Base-by-base conservation (phyloP, 2,329 filamentous ascomycete genomes). In the Fusarium brevicatenulatum region DNA sequence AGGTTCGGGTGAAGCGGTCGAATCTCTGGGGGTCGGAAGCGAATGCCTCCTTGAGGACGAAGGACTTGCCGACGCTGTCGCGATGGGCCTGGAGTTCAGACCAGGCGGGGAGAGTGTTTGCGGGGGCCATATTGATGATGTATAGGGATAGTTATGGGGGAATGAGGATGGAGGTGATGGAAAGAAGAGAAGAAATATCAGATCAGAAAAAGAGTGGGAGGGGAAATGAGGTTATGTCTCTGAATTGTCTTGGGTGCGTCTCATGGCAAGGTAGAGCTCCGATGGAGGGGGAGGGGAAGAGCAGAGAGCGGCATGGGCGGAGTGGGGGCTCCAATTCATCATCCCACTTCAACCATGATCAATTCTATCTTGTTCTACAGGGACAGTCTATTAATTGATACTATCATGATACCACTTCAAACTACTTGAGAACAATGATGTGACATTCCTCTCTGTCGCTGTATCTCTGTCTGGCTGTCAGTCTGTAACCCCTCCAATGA, bases 21-120 rank as follows among this genome's bases (percentile, higher is more conserved):
- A 98, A 98, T 72, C 96, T 94, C 81, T 93, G 82, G 55, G 95
- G 91, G 82, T 99, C 95, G 78, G 94, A 91, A 79, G 93, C 89
- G 84, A 98, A 99, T 82, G 94, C 93, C 75, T 97, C 93, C 86
- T 97, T 97, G 75, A 98, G 90, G 73, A 97, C 92, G 81, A 98
- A 96, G 81, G 92, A 91, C 86, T 95, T 95, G 80, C 94, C 95
- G 53, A 96, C 90, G 72, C 88, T 89, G 84, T 93, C 91, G 85
- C 97, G 95, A 85, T 98, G 95, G 80, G 93, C 89, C 86, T 97
- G 93, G 80, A 99, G 94, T 82, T 93, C 90, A 82, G 92, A 89
- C 95, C 96, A 99, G 81, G 94, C 91, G 78, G 91, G 87, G 77
- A 97, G 92, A 73, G 94, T 92, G 81, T 91, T 95, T 77, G 95